Conservation (phyloP, 208 protist genomes). For the Porcisia deanei region DNA sequence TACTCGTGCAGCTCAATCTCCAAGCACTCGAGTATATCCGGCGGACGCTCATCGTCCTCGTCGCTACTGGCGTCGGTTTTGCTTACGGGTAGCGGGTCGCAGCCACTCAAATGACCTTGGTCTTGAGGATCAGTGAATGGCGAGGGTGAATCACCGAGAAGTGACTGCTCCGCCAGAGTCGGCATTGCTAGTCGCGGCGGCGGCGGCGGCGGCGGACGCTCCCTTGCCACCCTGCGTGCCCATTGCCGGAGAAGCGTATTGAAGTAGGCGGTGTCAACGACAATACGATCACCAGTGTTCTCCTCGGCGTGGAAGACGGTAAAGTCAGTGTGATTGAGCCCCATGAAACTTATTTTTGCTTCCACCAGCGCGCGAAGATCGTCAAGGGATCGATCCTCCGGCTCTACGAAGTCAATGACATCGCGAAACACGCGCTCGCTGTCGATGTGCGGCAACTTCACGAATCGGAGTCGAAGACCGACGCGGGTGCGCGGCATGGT, state of each 20-base stretch:
- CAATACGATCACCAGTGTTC: conserved; percentile 58
- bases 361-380: conserved; percentile 68
- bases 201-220: conserved; percentile 1
- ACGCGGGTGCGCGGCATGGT: conserved; percentile 23
- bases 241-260: conserved; percentile 47
- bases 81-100: background rate
- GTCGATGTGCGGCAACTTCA: conserved; percentile 53
- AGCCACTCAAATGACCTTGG: background rate
- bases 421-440: conserved; percentile 79
- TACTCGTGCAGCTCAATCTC: conserved; percentile 44
- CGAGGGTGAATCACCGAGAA: conserved; percentile 23
- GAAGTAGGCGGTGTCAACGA: conserved; percentile 81
- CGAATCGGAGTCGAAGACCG: conserved; percentile 56
- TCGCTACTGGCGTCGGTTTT: background rate
- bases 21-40: conserved; percentile 39
- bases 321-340: conserved; percentile 47
- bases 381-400: conserved; percentile 56
- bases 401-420: conserved; percentile 41
- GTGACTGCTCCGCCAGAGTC: background rate
- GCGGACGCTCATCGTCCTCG: conserved; percentile 24
- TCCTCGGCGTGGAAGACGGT: conserved; percentile 70
- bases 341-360: conserved; percentile 81
- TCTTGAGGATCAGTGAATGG: background rate
- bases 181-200: background rate
- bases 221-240: conserved; percentile 17